Evolutionary conservation across 257 asterid genomes (phyloP), one percentile per base, ranked within the genome.

Genomic region (Dorcoceras hygrometricum): DNA sequence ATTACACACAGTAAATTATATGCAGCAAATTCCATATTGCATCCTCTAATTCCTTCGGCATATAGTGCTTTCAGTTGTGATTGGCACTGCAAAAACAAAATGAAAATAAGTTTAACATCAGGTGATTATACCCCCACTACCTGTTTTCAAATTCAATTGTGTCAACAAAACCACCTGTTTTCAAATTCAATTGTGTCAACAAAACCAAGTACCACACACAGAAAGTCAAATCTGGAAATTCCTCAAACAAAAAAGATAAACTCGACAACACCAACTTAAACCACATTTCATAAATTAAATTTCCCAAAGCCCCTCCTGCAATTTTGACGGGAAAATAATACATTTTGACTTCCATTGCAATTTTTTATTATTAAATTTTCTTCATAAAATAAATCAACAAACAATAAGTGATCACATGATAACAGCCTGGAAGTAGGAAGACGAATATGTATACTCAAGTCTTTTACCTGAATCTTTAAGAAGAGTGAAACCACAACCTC

Each of bases 1-100:
- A 94, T 85, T 58, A 79, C 96, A 82, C 95, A 87, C 1, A 94
- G 84, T 80, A 94, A 86, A 89, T 90, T 87, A 83, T 94, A 90
- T 57, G 99, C 96, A 0, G 96, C 89, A 71, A 94, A 88, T 78
- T 94, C 99, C 88, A 87, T 86, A 79, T 84, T 84, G 76, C 96
- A 87, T 80, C 99, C 99, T 65, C 69, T 74, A 65, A 90, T 89
- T 75, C 96, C 98, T 81, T 94, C 99, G 31, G 93, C 87, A 84
- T 94, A 94, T 57, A 94, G 96, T 11, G 95, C 82, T 86, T 81
- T 79, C 79, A 94, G 77, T 80, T 94, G 99, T 66, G 99, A 90
- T 68, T 94, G 99, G 75, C 99, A 94, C 99, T 94, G 96, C 95
- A 80, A 34, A 74, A 50, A 39, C 67, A 73, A 69, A 75, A 66